Conservation (phyloP, 768 basidiomycete species). For the Mycena filopes region DNA sequence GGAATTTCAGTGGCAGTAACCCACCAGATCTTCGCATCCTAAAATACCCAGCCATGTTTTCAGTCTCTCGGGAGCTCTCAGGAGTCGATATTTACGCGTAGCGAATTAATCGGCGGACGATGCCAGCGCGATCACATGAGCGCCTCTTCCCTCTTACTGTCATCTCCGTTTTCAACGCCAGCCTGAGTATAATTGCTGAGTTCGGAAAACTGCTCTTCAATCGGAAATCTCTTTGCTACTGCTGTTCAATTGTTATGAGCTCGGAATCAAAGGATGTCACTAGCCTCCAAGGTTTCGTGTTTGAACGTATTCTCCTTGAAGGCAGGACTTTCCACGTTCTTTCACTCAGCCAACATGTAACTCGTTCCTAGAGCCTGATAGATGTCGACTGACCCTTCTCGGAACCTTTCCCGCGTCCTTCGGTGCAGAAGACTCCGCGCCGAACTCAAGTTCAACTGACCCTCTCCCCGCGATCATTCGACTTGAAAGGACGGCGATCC, state of each 20-base stretch:
- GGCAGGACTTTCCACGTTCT: constrained; percentile 7
- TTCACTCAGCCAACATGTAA: neutral
- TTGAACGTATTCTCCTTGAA: constrained; percentile 32
- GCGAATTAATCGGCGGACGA: neutral
- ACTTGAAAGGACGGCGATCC: constrained; percentile 79
- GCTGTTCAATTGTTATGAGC: neutral
- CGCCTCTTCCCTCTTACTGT: neutral
- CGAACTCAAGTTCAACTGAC: constrained; percentile 27
- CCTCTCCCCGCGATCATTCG: constrained; percentile 73
- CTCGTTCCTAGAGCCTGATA: constrained; percentile 34
- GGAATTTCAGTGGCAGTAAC: too few species aligned
- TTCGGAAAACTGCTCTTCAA: neutral
- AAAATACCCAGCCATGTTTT: neutral
- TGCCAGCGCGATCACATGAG: constrained; percentile 29
- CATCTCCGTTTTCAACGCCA: too few species aligned
- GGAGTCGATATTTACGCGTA: neutral
- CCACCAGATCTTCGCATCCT: neutral
- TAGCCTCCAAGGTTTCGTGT: constrained; percentile 26
- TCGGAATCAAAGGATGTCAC: neutral
- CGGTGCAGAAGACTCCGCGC: constrained; percentile 4
- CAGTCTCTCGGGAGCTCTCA: neutral
- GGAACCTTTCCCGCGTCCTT: constrained; percentile 64
- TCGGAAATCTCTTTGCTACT: neutral
- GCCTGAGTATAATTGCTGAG: too few species aligned
- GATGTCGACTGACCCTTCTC: constrained; percentile 63